Conservation (phyloP, 768 basidiomycete species). For the Trametopsis cervina region DNA sequence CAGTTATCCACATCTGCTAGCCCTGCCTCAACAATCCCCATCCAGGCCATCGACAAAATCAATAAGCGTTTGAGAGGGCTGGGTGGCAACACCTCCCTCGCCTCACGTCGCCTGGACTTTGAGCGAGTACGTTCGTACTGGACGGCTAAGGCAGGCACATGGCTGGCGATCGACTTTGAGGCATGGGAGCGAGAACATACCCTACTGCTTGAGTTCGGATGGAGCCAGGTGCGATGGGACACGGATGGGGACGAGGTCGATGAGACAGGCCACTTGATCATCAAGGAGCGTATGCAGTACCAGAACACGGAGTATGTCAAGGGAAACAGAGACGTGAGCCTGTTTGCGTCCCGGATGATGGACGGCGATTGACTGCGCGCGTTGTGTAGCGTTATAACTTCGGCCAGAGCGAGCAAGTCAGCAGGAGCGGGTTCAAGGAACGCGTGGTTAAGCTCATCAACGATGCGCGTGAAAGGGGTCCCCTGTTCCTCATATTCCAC, state of each 20-base stretch:
- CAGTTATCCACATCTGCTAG: neutral
- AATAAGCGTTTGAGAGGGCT: conserved; percentile 68
- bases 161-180: conserved; percentile 80
- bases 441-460: conserved; percentile 43
- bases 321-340: conserved; percentile 38
- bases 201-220: conserved; percentile 80
- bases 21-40: neutral
- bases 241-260: conserved; percentile 36
- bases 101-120: conserved; percentile 53
- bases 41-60: conserved; percentile 68
- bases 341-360: neutral
- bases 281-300: conserved; percentile 55
- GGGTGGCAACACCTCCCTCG: conserved; percentile 41
- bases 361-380: neutral
- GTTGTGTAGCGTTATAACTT: conserved; percentile 57
- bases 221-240: conserved; percentile 52
- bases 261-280: conserved; percentile 51
- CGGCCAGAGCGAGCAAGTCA: conserved; percentile 52
- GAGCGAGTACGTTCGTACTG: conserved; percentile 63
- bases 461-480: conserved; percentile 36
- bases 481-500: conserved; percentile 77
- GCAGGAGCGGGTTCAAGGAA: conserved; percentile 42
- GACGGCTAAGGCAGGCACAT: conserved; percentile 56
- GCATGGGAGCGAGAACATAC: conserved; percentile 75
- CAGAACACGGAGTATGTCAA: conserved; percentile 58